Evolutionary conservation across 2,329 filamentous ascomycete genomes (phyloP).

Genomic region (Neofusicoccum umdonicola): DNA sequence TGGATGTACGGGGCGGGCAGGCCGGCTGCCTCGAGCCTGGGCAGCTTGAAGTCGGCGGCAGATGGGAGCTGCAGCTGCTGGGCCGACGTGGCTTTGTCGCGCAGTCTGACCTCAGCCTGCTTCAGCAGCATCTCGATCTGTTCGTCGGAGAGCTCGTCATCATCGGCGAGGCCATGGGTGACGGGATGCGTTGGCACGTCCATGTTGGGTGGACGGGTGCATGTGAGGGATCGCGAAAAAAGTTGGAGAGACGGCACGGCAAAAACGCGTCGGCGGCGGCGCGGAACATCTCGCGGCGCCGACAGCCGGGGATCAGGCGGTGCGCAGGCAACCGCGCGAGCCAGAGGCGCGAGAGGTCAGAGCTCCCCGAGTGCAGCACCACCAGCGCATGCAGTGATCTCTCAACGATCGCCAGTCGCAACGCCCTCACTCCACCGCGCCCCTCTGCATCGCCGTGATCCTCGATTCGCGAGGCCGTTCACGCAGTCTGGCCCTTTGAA

Average conservation of each 20-base stretch:
- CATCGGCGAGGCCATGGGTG: slow-evolving; percentile 5
- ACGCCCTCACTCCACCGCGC: slow-evolving; percentile 2
- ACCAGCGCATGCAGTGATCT: slow-evolving; percentile 8
- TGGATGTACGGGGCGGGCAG: slow-evolving; percentile 56
- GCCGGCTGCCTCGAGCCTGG: slow-evolving; percentile 48
- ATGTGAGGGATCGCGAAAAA: slow-evolving; percentile 8
- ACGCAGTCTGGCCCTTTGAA: slow-evolving; percentile 2
- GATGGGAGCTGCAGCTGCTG: slow-evolving; percentile 13
- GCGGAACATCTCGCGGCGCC: neutral
- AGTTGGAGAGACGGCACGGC: neutral
- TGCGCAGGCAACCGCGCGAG: no score
- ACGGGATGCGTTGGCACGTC: slow-evolving; percentile 14
- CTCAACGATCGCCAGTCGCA: slow-evolving; percentile 3
- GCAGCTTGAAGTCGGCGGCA: slow-evolving; percentile 43
- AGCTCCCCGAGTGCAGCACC: neutral
- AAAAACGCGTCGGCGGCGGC: neutral
- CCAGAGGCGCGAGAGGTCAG: neutral
- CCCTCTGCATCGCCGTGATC: slow-evolving; percentile 12
- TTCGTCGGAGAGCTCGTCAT: slow-evolving; percentile 56
- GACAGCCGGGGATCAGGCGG: neutral
- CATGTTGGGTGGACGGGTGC: slow-evolving; percentile 5
- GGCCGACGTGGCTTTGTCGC: slow-evolving; percentile 39
- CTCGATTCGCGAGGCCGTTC: slow-evolving; percentile 12
- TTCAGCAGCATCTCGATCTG: slow-evolving; percentile 52
- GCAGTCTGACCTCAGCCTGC: slow-evolving; percentile 61